Conservation (phyloP, 345 rosid genomes). For the Camelina laxa region DNA sequence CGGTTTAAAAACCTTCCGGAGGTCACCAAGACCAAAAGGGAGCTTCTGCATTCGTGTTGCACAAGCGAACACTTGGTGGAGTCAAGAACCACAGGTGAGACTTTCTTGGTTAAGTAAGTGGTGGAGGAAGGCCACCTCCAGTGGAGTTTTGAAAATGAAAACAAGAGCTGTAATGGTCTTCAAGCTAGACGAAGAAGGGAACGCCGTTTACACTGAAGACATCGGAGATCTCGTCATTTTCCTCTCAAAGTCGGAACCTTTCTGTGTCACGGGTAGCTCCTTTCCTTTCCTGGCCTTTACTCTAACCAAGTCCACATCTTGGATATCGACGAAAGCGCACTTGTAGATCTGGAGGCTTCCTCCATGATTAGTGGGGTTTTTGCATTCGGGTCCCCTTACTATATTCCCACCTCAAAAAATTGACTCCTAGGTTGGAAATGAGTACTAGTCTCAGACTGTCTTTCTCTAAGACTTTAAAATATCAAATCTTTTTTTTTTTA, state of each 20-base stretch:
- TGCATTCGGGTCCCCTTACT: background rate
- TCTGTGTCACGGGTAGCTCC: background rate
- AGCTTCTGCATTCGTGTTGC: background rate
- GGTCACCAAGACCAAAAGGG: background rate
- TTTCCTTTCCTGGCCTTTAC: background rate
- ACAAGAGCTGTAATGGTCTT: background rate
- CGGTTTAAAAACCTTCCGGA: background rate
- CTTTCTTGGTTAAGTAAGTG: background rate
- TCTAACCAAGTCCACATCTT: background rate
- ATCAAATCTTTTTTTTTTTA: background rate
- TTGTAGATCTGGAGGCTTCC: background rate
- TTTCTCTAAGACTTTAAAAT: background rate
- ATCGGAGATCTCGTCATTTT: too few species aligned
- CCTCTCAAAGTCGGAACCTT: background rate
- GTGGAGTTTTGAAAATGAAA: background rate
- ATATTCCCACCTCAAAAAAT: background rate
- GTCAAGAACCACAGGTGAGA: background rate
- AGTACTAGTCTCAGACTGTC: background rate
- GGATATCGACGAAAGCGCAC: background rate
- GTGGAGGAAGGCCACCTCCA: background rate
- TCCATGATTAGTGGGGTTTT: background rate
- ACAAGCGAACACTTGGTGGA: background rate
- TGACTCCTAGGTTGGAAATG: background rate
- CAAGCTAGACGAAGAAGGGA: too few species aligned
- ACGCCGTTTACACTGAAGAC: too few species aligned